Evolutionary conservation across 192 early-diverging fungal genomes (phyloP).

Genomic region (Podila epicladia): DNA sequence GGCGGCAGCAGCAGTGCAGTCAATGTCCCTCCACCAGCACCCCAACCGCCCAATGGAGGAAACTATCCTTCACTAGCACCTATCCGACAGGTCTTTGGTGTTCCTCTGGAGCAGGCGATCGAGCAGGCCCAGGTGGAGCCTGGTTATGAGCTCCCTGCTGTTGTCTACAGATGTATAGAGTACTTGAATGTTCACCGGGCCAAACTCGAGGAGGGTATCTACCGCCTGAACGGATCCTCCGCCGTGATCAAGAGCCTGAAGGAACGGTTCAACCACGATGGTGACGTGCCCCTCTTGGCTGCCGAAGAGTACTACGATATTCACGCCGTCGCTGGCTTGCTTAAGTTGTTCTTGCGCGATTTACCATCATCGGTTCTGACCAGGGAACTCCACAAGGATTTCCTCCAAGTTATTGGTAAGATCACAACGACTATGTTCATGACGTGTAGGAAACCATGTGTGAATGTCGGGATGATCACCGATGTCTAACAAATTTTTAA

Average conservation of each 20-base stretch:
- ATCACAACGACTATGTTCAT: not conserved
- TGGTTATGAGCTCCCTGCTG: slow-evolving; percentile 84
- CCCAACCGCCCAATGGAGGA: slow-evolving; percentile 9
- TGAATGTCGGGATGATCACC: too few species aligned
- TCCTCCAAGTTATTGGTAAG: slow-evolving; percentile 82
- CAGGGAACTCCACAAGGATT: slow-evolving; percentile 84
- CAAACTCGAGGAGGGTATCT: slow-evolving; percentile 92
- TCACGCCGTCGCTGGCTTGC: slow-evolving; percentile 91
- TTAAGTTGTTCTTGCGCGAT: slow-evolving; percentile 94
- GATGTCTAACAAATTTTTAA: not conserved
- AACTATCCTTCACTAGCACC: slow-evolving; percentile 28
- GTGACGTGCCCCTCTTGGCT: slow-evolving; percentile 76
- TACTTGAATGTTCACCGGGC: slow-evolving; percentile 93
- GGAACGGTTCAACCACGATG: slow-evolving; percentile 84
- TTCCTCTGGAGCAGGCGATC: slow-evolving; percentile 83
- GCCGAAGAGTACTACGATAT: slow-evolving; percentile 83
- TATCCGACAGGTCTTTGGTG: slow-evolving; percentile 78
- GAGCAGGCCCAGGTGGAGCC: slow-evolving; percentile 76
- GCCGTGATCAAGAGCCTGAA: slow-evolving; percentile 78
- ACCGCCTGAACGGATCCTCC: slow-evolving; percentile 87
- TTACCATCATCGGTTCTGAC: slow-evolving; percentile 90
- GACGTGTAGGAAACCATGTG: not conserved
- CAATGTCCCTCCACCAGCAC: slow-evolving; percentile 5
- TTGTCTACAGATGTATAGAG: slow-evolving; percentile 96
- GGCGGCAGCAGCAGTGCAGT: slow-evolving; percentile 25